Evolutionary conservation across 2,329 filamentous ascomycete genomes (phyloP).

Genomic region (Cladosporium velox): DNA sequence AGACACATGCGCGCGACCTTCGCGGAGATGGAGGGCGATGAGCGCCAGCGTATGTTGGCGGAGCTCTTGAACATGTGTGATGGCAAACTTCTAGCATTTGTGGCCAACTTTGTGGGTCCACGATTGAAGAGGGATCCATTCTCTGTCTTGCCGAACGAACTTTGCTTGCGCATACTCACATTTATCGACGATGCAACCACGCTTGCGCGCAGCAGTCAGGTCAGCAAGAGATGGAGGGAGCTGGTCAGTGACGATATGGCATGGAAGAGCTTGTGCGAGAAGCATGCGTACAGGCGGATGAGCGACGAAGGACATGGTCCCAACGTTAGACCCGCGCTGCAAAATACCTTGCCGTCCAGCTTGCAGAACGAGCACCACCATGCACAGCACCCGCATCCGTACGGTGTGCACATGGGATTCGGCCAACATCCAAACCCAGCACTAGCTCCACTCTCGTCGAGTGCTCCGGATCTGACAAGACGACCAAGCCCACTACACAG

Average conservation of each 20-base stretch:
- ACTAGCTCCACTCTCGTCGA: slow-evolving; percentile 46
- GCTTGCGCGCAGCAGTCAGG: slow-evolving; percentile 87
- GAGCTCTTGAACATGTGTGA: slow-evolving; percentile 93
- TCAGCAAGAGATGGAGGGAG: slow-evolving; percentile 93
- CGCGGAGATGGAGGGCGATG: slow-evolving; percentile 70
- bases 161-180: slow-evolving; percentile 89
- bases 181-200: slow-evolving; percentile 98
- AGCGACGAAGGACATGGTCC: slow-evolving; percentile 44
- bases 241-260: slow-evolving; percentile 94
- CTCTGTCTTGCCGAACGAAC: slow-evolving; percentile 83
- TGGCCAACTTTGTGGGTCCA: slow-evolving; percentile 93
- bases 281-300: slow-evolving; percentile 77
- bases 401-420: slow-evolving; percentile 29
- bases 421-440: slow-evolving; percentile 31
- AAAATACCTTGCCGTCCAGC: slow-evolving; percentile 21
- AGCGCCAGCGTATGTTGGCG: slow-evolving; percentile 78
- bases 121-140: slow-evolving; percentile 96
- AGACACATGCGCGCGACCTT: slow-evolving; percentile 80
- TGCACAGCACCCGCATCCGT: slow-evolving; percentile 30
- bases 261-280: slow-evolving; percentile 96
- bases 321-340: slow-evolving; percentile 1
- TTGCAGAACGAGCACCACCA: slow-evolving; percentile 26
- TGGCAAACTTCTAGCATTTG: slow-evolving; percentile 91
- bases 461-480: slow-evolving; percentile 48
- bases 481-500: slow-evolving; percentile 28